phyloP scores from a whole-genome alignment of 495 filamentous ascomycete species.

The Penicillium manginii region DNA sequence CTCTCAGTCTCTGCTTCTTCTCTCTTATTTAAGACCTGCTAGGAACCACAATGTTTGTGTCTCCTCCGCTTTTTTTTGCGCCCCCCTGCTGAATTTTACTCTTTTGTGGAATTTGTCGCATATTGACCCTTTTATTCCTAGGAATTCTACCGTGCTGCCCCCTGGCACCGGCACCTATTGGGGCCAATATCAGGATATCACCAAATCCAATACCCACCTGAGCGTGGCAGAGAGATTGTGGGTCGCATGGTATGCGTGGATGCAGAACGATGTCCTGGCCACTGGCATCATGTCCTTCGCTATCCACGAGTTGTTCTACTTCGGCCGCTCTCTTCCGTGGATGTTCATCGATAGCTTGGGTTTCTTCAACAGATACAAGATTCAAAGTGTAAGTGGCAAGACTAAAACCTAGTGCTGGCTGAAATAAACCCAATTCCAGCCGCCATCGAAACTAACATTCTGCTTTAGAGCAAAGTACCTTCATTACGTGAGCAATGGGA shows the following conservation, averaged over 20 bases:
- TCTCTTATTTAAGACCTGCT: slow-evolving; percentile 24
- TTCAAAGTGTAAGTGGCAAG: slow-evolving; percentile 67
- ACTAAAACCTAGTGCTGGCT: slow-evolving; percentile 16
- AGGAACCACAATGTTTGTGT: slow-evolving; percentile 24
- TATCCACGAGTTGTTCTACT: slow-evolving; percentile 88
- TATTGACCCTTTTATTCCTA: slow-evolving; percentile 26
- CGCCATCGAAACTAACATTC: slow-evolving; percentile 7
- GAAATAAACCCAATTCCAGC: slow-evolving; percentile 15
- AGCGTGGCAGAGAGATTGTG: slow-evolving; percentile 79
- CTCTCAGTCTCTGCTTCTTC: slow-evolving; percentile 20
- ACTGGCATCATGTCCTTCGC: slow-evolving; percentile 92
- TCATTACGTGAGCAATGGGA: slow-evolving; percentile 90
- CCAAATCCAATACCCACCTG: slow-evolving; percentile 79
- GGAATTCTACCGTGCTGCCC: slow-evolving; percentile 53
- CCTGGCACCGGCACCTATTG: slow-evolving; percentile 65
- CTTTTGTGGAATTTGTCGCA: slow-evolving; percentile 20
- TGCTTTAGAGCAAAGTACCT: slow-evolving; percentile 77
- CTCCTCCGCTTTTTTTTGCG: slow-evolving; percentile 15
- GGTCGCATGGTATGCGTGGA: slow-evolving; percentile 89
- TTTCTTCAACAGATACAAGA: slow-evolving; percentile 87
- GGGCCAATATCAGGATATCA: slow-evolving; percentile 77
- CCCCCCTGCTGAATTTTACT: slow-evolving; percentile 10
- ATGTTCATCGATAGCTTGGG: slow-evolving; percentile 83
- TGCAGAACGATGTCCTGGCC: slow-evolving; percentile 88
- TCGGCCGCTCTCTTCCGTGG: slow-evolving; percentile 83